Conservation (phyloP, 176 grass and related monocot species). For the Ensete glaucum region DNA sequence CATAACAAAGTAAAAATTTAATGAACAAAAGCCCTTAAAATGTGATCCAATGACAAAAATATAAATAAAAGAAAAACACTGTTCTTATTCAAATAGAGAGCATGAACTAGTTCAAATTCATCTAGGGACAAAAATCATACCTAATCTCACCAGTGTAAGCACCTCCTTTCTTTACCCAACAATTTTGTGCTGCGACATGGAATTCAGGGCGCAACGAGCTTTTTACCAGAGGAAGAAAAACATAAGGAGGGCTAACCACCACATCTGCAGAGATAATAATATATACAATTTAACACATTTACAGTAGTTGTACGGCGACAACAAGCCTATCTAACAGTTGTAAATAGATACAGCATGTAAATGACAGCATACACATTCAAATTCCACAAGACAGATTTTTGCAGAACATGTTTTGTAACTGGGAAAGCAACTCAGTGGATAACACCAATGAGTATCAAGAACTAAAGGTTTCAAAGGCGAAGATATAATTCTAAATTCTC, state of each 20-base stretch:
- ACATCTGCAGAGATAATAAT: conserved; percentile 42
- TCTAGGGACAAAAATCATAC: conserved; percentile 24
- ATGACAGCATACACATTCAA: background rate
- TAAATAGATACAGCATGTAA: background rate
- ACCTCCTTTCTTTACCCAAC: conserved; percentile 81
- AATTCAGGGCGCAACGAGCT: conserved; percentile 62
- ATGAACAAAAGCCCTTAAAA: background rate
- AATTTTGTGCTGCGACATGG: conserved; percentile 68
- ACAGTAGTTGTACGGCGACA: background rate
- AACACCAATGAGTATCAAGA: too few relatives aligned
- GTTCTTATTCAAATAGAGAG: too few relatives aligned
- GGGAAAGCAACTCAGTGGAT: too few relatives aligned
- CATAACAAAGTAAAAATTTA: too few relatives aligned
- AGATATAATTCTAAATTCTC: too few relatives aligned
- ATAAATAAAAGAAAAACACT: background rate
- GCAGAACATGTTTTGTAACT: too few relatives aligned
- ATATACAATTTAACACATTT: background rate
- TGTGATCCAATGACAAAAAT: background rate
- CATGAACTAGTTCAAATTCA: too few relatives aligned
- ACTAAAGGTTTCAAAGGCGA: too few relatives aligned
- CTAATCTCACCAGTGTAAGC: conserved; percentile 92
- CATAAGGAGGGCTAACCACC: conserved; percentile 82
- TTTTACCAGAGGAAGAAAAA: conserved; percentile 70
- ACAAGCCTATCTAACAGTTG: background rate
- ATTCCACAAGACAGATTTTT: background rate